Evolutionary conservation across 108 stramenopile genomes (phyloP).

Genomic region (Pseudonitzschia pungens): DNA sequence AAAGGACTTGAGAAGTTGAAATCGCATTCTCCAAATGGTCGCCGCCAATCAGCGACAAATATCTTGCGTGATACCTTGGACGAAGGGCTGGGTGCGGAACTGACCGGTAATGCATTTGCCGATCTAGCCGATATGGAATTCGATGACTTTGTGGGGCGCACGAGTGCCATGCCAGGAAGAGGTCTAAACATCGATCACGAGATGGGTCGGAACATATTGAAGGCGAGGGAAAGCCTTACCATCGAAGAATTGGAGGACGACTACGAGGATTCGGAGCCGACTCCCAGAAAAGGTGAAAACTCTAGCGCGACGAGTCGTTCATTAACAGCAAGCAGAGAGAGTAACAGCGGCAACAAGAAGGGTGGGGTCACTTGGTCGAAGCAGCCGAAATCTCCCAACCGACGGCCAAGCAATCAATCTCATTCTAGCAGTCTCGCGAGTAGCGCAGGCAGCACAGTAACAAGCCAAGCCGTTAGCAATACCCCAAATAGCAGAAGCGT

Average conservation of each 20-base stretch:
- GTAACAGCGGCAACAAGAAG: not conserved
- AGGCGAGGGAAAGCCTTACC: conserved; percentile 4
- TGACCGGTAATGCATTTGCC: conserved; percentile 37
- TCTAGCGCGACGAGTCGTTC: not conserved
- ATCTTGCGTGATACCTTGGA: conserved; percentile 6
- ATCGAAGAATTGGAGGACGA: conserved; percentile 7
- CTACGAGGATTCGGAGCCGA: not conserved
- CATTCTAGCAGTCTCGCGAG: not conserved
- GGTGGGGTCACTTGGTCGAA: not conserved
- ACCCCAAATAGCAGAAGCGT: not conserved
- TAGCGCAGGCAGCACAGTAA: not conserved
- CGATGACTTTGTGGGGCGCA: conserved; percentile 29
- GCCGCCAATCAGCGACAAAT: conserved; percentile 1
- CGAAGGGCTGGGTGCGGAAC: conserved; percentile 12
- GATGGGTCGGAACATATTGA: not conserved
- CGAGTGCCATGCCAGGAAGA: conserved; percentile 15
- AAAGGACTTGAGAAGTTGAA: not conserved
- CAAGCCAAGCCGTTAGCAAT: not conserved
- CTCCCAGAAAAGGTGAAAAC: not conserved
- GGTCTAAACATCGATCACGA: not conserved
- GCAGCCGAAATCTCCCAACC: not conserved
- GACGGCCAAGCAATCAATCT: not conserved
- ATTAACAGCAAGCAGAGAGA: not conserved
- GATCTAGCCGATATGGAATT: conserved; percentile 40
- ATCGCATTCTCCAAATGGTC: not conserved